Conservation (phyloP, 148 eudicot species). For the Drosera capensis region DNA sequence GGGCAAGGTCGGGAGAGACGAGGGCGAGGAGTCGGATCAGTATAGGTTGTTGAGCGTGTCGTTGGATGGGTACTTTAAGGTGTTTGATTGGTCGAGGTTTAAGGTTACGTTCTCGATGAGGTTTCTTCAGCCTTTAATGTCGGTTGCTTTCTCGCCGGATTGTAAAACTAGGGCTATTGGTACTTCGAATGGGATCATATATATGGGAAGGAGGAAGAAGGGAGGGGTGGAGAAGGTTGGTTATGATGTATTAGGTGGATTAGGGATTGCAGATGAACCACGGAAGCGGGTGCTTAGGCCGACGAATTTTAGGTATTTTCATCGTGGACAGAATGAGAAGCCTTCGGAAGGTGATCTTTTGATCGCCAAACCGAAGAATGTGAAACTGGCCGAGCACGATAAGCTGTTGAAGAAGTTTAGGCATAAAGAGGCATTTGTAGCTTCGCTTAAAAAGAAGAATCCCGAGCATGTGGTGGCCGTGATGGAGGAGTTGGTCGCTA, state of each 20-base stretch:
- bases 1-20: conserved; percentile 43
- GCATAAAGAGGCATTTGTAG: conserved; percentile 89
- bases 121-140: conserved; percentile 59
- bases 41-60: conserved; percentile 65
- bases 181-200: conserved; percentile 65
- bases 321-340: conserved; percentile 71
- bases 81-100: conserved; percentile 65
- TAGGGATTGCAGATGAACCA: conserved; percentile 25
- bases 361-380: conserved; percentile 48
- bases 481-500: conserved; percentile 82
- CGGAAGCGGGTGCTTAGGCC: conserved; percentile 46
- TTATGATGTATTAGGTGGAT: conserved; percentile 16
- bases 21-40: conserved; percentile 45
- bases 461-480: conserved; percentile 67
- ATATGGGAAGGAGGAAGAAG: conserved; percentile 58
- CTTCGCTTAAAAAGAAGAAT: conserved; percentile 51
- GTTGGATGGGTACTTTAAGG: conserved; percentile 83
- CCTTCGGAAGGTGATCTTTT: conserved; percentile 65
- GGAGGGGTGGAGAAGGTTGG: conserved; percentile 21
- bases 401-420: conserved; percentile 71
- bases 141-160: conserved; percentile 82
- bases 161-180: conserved; percentile 57
- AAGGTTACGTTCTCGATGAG: conserved; percentile 74
- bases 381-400: conserved; percentile 67
- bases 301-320: conserved; percentile 64